Base-by-base conservation (phyloP, 305 asterid species). In the Fraxinus angustifolia region DNA sequence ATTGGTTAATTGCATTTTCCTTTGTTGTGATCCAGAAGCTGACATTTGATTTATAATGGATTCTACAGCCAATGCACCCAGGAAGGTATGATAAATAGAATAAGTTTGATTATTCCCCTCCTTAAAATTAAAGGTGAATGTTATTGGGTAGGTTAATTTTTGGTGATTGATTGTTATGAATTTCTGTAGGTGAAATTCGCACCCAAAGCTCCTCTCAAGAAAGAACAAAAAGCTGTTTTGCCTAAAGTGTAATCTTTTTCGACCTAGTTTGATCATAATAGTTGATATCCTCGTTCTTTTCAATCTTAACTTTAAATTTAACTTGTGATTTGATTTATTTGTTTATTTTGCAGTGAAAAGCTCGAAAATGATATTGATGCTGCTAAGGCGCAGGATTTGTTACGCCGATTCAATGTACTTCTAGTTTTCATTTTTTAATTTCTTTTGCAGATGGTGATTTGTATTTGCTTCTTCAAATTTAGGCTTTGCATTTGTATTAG, bases 151-250 rank as follows among this genome's bases (percentile, higher is more conserved):
- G 31, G 42, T 53, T 2, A 56, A 0, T 50, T 38, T 35, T 75
- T 23, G 21, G 3, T 35, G 21, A 77, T 60, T 3, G n/a, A 77
- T 77, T 42, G 30, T 73, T 76, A 14, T 78, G 79, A n/a, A 3
- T 31, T 78, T 26, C 48, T 65, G 53, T 73, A 95, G 97, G 88
- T 93, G 86, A 92, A 78, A 82, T 95, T 89, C 85, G 90, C 90
- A 50, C 98, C 98, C 6, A 93, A 93, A 87, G 92, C 88, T 82
- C 97, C 98, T 78, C 93, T 89, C 38, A 91, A 92, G 84, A 90
- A 88, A 86, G 93, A 85, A 8, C 80, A 68, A 34, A 92, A 90
- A 80, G 81, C 83, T 48, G 86, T 85, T 76, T 81, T 88, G 60
- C 87, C 91, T 67, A 95, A 93, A 89, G 88, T 40, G 97, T 95